Evolutionary conservation across 495 filamentous ascomycete species (phyloP).

Genomic region (Xylaria grammica): DNA sequence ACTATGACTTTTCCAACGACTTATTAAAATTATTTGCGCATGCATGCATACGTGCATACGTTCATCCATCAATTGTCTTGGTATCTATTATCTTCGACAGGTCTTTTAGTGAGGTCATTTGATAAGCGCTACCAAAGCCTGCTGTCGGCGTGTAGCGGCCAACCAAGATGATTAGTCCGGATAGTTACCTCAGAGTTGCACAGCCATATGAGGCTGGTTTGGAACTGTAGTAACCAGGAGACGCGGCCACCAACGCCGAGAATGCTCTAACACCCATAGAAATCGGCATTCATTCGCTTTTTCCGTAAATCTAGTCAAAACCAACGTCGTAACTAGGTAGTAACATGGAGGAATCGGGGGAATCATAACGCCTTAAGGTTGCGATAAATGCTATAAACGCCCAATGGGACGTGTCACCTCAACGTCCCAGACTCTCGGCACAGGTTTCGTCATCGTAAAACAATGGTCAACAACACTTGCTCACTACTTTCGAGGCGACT

Average conservation of each 20-base stretch:
- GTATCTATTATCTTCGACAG: not conserved
- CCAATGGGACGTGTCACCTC: not conserved
- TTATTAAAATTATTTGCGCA: too few species aligned
- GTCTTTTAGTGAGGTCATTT: not conserved
- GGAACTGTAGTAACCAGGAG: not conserved
- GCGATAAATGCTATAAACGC: not conserved
- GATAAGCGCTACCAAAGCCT: not conserved
- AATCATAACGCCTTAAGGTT: not conserved
- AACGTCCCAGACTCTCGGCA: not conserved
- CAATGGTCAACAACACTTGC: not conserved
- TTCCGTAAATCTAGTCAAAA: not conserved
- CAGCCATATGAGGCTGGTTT: too few species aligned
- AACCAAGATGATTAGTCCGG: not conserved
- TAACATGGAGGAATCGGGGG: conserved; percentile 11
- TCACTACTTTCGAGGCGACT: conserved; percentile 38
- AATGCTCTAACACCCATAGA: not conserved
- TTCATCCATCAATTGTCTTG: not conserved
- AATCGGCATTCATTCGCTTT: not conserved
- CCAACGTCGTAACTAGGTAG: conserved; percentile 5
- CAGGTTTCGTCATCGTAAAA: not conserved
- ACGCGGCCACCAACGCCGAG: not conserved
- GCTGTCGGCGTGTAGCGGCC: not conserved
- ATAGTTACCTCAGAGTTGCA: too few species aligned
- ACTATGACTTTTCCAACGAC: too few species aligned
- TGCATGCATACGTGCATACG: not conserved